Base-by-base conservation (phyloP, 148 eudicot species). In the Rhododendron ferrugineum region DNA sequence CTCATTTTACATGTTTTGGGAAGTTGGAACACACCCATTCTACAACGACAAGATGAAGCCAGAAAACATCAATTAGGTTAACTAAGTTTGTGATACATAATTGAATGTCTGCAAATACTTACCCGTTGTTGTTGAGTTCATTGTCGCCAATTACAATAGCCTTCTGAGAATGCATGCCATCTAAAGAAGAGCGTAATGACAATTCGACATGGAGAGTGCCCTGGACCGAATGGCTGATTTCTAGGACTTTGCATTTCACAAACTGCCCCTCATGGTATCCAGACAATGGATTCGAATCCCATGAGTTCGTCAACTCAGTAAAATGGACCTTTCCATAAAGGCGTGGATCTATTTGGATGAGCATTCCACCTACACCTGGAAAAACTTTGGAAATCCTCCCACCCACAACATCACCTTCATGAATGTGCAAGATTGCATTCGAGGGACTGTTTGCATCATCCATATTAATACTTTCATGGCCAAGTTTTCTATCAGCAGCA, bases 241-340 rank as follows among this genome's bases (percentile, higher is more conserved):
- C 94, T 68, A 97, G 90, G 76, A 97, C 94, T 89, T 88, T 92
- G 87, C 98, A 97, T 85, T 93, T 94, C 66, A 97, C 99, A 87
- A 92, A 93, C 84, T 97, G 94, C 54, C 98, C 98, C 86, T 94
- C 96, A 37, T 82, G 90, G 88, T 94, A 94, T 40, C 90, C 88
- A 79, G 96, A 88, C 82, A 97, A 88, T 82, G 99, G 99, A 64
- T 95, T 84, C 49, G 94, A 83, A 20, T 92, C 89, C 94, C 93
- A 89, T 11, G 79, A 9, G 83, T 93, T 94, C 11, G 89, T 80
- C 86, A 97, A 77, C 86, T 97, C 99, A 7, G 98, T 95, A 90
- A 85, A 95, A 86, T 97, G 98, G 73, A 92, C 99, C 87, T 92
- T 97, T 81, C 99, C 99, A 90, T 89, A 95, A 22, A 91, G 87